Evolutionary conservation across 208 protist species (phyloP).

Genomic region (Trypanosoma congolense): DNA sequence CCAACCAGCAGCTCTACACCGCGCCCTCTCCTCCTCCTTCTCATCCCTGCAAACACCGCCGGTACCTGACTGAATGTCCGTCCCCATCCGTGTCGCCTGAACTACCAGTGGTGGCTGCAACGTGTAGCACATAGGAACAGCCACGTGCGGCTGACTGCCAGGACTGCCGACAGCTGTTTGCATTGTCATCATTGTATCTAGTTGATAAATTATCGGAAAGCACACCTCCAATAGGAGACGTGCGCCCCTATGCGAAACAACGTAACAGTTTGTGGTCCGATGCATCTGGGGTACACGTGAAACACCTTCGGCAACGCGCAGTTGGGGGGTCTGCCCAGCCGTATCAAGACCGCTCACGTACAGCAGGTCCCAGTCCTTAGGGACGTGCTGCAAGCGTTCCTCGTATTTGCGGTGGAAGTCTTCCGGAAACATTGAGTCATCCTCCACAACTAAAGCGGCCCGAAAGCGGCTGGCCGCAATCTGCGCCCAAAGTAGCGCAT

Average conservation of each 20-base stretch:
- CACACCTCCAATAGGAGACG: constrained; percentile 44
- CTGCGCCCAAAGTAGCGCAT: constrained; percentile 58
- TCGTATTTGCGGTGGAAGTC: constrained; percentile 34
- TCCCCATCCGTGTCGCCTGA: constrained; percentile 57
- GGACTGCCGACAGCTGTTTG: constrained; percentile 13
- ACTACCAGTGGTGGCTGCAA: constrained; percentile 70
- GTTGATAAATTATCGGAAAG: constrained; percentile 74
- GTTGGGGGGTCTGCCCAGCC: constrained; percentile 28
- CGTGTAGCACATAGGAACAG: constrained; percentile 66
- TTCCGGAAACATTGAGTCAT: constrained; percentile 45
- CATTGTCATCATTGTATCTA: constrained; percentile 86
- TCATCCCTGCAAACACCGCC: constrained; percentile 12
- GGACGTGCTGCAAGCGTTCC: constrained; percentile 25
- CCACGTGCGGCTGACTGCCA: constrained; percentile 37
- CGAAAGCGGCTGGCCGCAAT: constrained; percentile 37
- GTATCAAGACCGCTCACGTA: constrained; percentile 86
- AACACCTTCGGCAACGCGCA: constrained; percentile 38
- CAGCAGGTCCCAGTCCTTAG: constrained; percentile 69
- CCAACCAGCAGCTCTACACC: constrained; percentile 30
- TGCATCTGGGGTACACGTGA: constrained; percentile 74
- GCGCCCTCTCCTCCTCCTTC: constrained; percentile 17
- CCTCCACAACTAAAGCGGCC: constrained; percentile 41
- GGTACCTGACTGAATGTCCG: constrained; percentile 59
- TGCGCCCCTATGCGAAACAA: constrained; percentile 56
- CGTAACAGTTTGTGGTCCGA: constrained; percentile 82